Evolutionary conservation across 2,329 filamentous ascomycete species (phyloP).

Genomic region (Alternaria sp.): DNA sequence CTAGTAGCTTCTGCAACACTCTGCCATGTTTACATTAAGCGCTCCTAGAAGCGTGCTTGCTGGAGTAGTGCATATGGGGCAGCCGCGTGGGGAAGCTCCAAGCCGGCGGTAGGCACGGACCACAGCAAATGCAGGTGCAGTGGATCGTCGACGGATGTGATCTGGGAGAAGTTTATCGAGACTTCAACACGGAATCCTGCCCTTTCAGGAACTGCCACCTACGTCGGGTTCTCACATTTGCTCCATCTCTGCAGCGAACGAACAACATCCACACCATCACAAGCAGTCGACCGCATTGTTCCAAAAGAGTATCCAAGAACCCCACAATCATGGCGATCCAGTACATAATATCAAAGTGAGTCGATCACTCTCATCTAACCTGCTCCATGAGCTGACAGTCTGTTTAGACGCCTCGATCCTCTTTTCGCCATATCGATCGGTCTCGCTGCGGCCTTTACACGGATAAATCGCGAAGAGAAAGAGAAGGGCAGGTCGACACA

Average conservation of each 20-base stretch:
- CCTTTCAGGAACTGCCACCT: background rate
- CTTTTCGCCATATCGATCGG: constrained; percentile 60
- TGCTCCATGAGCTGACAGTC: background rate
- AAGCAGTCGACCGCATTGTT: background rate
- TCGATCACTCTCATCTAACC: background rate
- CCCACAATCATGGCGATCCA: constrained; percentile 42
- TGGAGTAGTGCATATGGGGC: constrained; percentile 1
- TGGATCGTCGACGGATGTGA: constrained; percentile 18
- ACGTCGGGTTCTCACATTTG: background rate
- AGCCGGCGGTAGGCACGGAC: constrained; percentile 23
- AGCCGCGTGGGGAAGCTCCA: constrained; percentile 25
- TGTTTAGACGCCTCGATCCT: constrained; percentile 56
- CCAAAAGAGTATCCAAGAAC: background rate
- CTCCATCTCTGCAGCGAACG: background rate
- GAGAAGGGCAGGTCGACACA: constrained; percentile 53
- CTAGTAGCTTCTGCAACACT: background rate
- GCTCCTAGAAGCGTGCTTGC: constrained; percentile 2
- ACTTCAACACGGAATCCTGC: background rate
- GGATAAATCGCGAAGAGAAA: constrained; percentile 57
- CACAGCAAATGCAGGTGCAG: constrained; percentile 25
- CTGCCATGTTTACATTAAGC: background rate
- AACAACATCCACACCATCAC: background rate
- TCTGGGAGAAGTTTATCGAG: constrained; percentile 26
- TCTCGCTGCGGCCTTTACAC: constrained; percentile 52
- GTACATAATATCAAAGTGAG: constrained; percentile 57